These are phyloP conservation scores for Ceratopteris richardii DNA, from an alignment of 75 land plant genomes.

Conservation along the genomic window DNA sequence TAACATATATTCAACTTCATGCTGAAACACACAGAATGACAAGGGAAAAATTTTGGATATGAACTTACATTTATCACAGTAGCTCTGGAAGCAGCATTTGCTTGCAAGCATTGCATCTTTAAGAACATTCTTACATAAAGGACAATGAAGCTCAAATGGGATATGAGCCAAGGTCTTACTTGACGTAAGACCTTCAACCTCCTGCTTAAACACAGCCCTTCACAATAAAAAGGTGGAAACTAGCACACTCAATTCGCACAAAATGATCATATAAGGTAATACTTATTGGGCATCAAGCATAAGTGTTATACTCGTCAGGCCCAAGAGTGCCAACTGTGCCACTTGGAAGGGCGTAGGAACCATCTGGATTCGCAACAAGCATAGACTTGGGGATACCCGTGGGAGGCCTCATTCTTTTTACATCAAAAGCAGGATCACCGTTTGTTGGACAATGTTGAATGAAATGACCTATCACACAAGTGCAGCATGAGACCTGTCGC, in stretches of 20 bases:
- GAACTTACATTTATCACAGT: conserved; percentile 80
- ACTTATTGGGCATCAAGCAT: too few species aligned
- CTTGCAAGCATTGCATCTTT: conserved; percentile 89
- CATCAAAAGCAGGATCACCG: conserved; percentile 89
- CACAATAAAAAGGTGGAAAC: background rate
- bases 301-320: conserved; percentile 64
- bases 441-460: conserved; percentile 99
- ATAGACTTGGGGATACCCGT: conserved; percentile 98
- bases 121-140: conserved; percentile 75
- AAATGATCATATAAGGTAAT: too few species aligned
- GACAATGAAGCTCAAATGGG: conserved; percentile 76
- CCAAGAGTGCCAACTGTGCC: conserved; percentile 70
- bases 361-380: conserved; percentile 85
- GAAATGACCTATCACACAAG: conserved; percentile 99
- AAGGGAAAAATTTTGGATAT: too few species aligned
- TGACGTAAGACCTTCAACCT: conserved; percentile 65
- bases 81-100: conserved; percentile 79
- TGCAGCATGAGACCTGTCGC: too few species aligned
- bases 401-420: conserved; percentile 83
- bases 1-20: too few species aligned
- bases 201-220: conserved; percentile 91
- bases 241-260: too few species aligned
- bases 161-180: conserved; percentile 50
- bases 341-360: conserved; percentile 87
- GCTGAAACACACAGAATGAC: too few species aligned